phyloP scores from a whole-genome alignment of 306 rosid genomes.

The Citrullus mucosospermus region DNA sequence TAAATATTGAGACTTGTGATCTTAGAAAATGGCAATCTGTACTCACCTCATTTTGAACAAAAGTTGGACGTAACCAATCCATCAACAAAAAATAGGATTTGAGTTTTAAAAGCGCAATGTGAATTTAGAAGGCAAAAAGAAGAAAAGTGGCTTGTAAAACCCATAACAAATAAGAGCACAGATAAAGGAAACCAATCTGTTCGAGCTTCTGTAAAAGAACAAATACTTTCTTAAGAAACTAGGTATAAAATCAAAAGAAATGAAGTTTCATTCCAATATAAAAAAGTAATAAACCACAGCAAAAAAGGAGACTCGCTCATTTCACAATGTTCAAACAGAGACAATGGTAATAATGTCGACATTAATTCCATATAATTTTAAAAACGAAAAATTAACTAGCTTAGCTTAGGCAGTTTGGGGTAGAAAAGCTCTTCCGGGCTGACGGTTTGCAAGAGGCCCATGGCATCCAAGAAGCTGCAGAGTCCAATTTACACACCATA shows the following conservation, averaged over 20 bases:
- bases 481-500: background rate
- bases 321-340: background rate
- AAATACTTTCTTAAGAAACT: background rate
- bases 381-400: background rate
- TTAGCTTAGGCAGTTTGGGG: background rate
- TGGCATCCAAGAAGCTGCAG: conserved; percentile 5
- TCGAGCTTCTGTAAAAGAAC: background rate
- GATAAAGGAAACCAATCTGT: background rate
- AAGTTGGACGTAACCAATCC: background rate
- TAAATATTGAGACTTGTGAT: background rate
- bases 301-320: background rate
- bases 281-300: background rate
- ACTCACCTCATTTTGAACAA: background rate
- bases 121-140: background rate
- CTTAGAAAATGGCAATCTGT: too few species aligned
- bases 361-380: background rate
- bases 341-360: background rate
- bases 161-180: background rate
- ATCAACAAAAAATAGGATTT: background rate
- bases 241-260: background rate
- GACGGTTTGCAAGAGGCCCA: background rate
- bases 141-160: background rate
- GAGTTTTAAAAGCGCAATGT: background rate
- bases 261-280: background rate
- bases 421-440: conserved; percentile 3